phyloP scores from a whole-genome alignment of 2,329 filamentous ascomycete genomes.

The Exophiala sideris region DNA sequence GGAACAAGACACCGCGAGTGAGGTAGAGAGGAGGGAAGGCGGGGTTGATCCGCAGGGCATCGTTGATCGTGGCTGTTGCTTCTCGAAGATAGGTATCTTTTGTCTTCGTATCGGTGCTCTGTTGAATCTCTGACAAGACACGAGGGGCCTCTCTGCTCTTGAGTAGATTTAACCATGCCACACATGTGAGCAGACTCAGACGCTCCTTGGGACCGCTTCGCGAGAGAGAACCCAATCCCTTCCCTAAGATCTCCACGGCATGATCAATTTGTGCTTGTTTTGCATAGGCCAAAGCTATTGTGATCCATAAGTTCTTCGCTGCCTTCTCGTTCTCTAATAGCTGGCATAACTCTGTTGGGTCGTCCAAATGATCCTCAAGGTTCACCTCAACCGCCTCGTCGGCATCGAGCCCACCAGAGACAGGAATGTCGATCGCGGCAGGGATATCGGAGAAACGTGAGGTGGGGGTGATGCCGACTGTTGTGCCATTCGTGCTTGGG shows the following conservation, averaged over 20 bases:
- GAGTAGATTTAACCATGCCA: slow-evolving; percentile 88
- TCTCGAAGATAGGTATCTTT: slow-evolving; percentile 91
- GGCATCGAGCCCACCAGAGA: slow-evolving; percentile 57
- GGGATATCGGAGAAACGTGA: slow-evolving; percentile 61
- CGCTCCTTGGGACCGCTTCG: slow-evolving; percentile 73
- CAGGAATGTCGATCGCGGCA: slow-evolving; percentile 61
- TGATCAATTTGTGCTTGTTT: slow-evolving; percentile 93
- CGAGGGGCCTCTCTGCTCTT: slow-evolving; percentile 80
- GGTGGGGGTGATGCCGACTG: slow-evolving; percentile 12
- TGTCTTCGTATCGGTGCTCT: slow-evolving; percentile 71
- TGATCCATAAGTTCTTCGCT: slow-evolving; percentile 93
- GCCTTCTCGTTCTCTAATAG: slow-evolving; percentile 92
- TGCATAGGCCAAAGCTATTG: slow-evolving; percentile 92
- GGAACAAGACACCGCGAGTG: slow-evolving; percentile 81
- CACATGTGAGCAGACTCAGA: slow-evolving; percentile 64
- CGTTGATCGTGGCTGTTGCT: slow-evolving; percentile 89
- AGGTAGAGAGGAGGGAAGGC: slow-evolving; percentile 88
- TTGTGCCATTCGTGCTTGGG: background rate
- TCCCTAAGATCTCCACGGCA: slow-evolving; percentile 66
- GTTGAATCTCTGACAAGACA: slow-evolving; percentile 60
- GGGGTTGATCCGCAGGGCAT: slow-evolving; percentile 90
- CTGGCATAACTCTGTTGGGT: slow-evolving; percentile 90
- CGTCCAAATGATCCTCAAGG: slow-evolving; percentile 84
- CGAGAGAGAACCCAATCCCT: slow-evolving; percentile 69
- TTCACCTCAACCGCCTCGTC: slow-evolving; percentile 84